Conservation (phyloP, 2,329 filamentous ascomycete genomes). For the Ophiosphaerella korrae region DNA sequence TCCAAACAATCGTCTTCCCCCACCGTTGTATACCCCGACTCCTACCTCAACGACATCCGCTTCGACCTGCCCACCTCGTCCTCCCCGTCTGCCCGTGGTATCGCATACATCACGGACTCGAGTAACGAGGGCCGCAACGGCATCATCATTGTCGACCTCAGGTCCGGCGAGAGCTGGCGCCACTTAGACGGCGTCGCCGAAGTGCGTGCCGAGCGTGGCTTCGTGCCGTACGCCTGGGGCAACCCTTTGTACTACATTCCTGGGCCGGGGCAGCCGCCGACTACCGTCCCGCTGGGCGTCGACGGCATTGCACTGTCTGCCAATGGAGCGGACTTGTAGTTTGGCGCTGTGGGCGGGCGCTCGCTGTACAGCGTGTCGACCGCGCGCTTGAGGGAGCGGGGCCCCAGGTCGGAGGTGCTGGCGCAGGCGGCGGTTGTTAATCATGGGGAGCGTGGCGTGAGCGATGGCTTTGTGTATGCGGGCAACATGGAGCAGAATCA, state of each 20-base stretch:
- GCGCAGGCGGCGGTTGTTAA: conserved; percentile 52
- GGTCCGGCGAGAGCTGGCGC: conserved; percentile 56
- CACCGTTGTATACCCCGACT: conserved; percentile 54
- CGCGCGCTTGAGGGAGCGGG: conserved; percentile 47
- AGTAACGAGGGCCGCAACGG: conserved; percentile 55
- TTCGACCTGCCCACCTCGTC: conserved; percentile 56
- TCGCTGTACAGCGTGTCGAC: conserved; percentile 55
- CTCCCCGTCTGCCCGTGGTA: conserved; percentile 50
- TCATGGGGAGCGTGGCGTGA: conserved; percentile 56
- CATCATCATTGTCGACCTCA: conserved; percentile 58
- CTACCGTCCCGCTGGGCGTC: conserved; percentile 51
- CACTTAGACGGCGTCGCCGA: conserved; percentile 52
- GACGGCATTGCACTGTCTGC: conserved; percentile 59
- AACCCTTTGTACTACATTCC: conserved; percentile 52
- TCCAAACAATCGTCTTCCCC: conserved; percentile 59
- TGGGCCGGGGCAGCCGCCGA: conserved; percentile 41
- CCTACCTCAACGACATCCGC: conserved; percentile 60
- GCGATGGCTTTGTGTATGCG: conserved; percentile 59
- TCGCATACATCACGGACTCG: conserved; percentile 61
- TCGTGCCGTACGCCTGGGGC: conserved; percentile 57
- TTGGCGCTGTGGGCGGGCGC: conserved; percentile 51
- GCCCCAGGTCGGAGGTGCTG: conserved; percentile 49
- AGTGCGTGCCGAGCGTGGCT: conserved; percentile 52
- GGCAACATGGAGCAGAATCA: conserved; percentile 56
- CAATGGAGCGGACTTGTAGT: conserved; percentile 56